phyloP scores from a whole-genome alignment of 2,329 filamentous ascomycete genomes.

The Curvularia spicifera region DNA sequence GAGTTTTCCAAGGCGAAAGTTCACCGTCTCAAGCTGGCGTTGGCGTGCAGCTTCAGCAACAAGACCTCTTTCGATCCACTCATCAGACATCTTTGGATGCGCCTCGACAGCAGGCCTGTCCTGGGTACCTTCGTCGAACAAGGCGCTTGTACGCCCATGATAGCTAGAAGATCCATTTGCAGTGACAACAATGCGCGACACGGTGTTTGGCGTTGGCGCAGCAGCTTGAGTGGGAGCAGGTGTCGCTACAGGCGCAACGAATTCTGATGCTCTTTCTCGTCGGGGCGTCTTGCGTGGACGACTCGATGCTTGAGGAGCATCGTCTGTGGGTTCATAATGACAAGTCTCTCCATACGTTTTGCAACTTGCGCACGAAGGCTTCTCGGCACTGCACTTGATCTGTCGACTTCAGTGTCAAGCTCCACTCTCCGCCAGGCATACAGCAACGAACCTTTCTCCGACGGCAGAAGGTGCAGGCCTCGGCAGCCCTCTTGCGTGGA shows the following conservation, averaged over 20 bases:
- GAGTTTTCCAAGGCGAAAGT: slow-evolving; percentile 55
- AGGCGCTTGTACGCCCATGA: slow-evolving; percentile 58
- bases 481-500: slow-evolving; percentile 32
- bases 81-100: slow-evolving; percentile 36
- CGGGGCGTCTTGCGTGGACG: slow-evolving; percentile 29
- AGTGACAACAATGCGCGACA: slow-evolving; percentile 51
- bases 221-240: background rate
- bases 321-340: slow-evolving; percentile 49
- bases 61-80: slow-evolving; percentile 55
- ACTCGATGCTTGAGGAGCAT: slow-evolving; percentile 24
- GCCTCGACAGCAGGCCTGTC: slow-evolving; percentile 25
- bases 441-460: slow-evolving; percentile 45
- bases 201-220: slow-evolving; percentile 33
- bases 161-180: slow-evolving; percentile 54
- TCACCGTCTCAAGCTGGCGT: slow-evolving; percentile 59
- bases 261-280: slow-evolving; percentile 14
- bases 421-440: background rate
- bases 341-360: slow-evolving; percentile 55
- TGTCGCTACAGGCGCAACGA: background rate
- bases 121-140: slow-evolving; percentile 54
- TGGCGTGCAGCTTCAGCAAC: slow-evolving; percentile 58
- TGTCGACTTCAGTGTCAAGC: slow-evolving; percentile 23
- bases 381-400: slow-evolving; percentile 59
- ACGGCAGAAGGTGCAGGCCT: slow-evolving; percentile 50
- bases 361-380: slow-evolving; percentile 57